Evolutionary conservation across 106 monocot genomes (phyloP).

Genomic region (Ottelia alismoides): DNA sequence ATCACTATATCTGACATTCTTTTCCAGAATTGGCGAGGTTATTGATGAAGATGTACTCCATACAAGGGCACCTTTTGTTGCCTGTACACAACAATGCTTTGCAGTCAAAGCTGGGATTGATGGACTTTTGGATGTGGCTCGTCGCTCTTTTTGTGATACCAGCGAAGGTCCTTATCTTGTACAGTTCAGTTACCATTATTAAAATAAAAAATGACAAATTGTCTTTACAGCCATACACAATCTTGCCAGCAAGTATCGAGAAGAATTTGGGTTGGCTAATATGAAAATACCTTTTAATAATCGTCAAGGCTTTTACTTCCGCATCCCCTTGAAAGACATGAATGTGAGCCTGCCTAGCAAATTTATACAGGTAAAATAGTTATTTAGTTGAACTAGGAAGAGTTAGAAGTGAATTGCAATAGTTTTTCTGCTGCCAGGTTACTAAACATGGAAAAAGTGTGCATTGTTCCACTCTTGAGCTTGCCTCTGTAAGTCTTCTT

Average conservation of each 20-base stretch:
- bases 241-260: slow-evolving; percentile 84
- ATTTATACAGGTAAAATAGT: slow-evolving; percentile 72
- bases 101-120: slow-evolving; percentile 88
- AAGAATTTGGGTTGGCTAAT: slow-evolving; percentile 82
- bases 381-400: slow-evolving; percentile 3
- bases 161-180: slow-evolving; percentile 71
- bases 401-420: background rate
- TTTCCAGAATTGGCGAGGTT: slow-evolving; percentile 60
- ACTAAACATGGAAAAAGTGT: slow-evolving; percentile 85
- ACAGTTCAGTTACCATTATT: background rate
- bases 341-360: slow-evolving; percentile 67
- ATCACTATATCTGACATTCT: too few relatives aligned
- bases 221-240: slow-evolving; percentile 69
- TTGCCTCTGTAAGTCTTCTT: slow-evolving; percentile 94
- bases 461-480: slow-evolving; percentile 93
- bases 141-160: slow-evolving; percentile 90
- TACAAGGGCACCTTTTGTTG: slow-evolving; percentile 87
- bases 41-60: slow-evolving; percentile 94
- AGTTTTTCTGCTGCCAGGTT: slow-evolving; percentile 30
- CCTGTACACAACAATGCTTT: slow-evolving; percentile 96
- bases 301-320: slow-evolving; percentile 89
- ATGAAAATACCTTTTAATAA: slow-evolving; percentile 88
- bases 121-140: slow-evolving; percentile 84
- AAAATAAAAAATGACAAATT: slow-evolving; percentile 10
- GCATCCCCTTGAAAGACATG: slow-evolving; percentile 81